Conservation (phyloP, 169 alveolate genomes). For the Amoebophrya sp. region DNA sequence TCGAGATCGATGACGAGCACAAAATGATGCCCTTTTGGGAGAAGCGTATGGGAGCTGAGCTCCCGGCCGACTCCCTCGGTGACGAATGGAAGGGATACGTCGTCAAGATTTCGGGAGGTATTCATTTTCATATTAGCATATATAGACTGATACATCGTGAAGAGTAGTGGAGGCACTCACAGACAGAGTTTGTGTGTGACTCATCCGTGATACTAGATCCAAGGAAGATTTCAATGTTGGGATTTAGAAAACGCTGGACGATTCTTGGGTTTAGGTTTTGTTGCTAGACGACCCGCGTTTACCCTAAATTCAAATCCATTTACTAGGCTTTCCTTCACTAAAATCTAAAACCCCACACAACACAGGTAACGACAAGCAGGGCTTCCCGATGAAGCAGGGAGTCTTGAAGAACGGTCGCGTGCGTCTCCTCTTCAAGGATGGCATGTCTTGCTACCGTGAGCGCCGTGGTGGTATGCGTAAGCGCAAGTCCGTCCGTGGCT, state of each 20-base stretch:
- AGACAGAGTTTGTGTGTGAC: no score
- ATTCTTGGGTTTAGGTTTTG: no score
- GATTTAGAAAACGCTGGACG: no score
- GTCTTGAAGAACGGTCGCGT: conserved; percentile 81
- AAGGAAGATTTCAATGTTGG: no score
- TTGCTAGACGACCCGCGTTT: no score
- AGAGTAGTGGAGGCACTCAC: conserved; percentile 83
- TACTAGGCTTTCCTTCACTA: no score
- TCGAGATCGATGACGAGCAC: conserved; percentile 98
- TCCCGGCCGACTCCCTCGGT: conserved; percentile 95
- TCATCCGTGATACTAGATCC: no score
- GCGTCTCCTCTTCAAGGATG: conserved; percentile 73
- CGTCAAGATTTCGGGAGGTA: conserved; percentile 67
- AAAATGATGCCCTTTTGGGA: conserved; percentile 92
- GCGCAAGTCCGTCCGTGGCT: conserved; percentile 99
- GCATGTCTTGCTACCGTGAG: conserved; percentile 87
- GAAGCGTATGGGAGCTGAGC: conserved; percentile 94
- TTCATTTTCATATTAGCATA: background rate
- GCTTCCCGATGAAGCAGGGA: conserved; percentile 99
- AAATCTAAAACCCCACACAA: no score
- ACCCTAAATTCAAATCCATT: no score
- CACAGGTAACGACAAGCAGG: conserved; percentile 99
- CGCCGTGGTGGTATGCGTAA: conserved; percentile 95
- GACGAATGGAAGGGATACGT: conserved; percentile 95
- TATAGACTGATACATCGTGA: background rate